phyloP scores from a whole-genome alignment of 2,329 filamentous ascomycete genomes.

The Arachnomyces sp. region DNA sequence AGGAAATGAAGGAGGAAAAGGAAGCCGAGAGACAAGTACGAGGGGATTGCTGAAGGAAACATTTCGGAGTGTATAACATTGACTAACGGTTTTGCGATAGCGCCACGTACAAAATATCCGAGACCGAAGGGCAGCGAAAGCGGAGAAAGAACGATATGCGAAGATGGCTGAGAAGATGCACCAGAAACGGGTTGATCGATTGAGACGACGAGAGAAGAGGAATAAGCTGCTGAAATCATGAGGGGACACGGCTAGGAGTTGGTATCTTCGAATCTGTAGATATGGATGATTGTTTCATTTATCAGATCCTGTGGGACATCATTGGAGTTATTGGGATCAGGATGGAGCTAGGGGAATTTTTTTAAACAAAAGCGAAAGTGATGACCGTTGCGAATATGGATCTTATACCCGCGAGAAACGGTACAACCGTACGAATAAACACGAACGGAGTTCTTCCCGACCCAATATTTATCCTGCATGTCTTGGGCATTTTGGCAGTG shows the following conservation, averaged over 20 bases:
- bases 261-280: background rate
- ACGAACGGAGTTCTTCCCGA: too few relatives aligned
- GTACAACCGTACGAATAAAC: too few relatives aligned
- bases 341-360: too few relatives aligned
- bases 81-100: constrained; percentile 39
- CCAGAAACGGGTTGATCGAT: constrained; percentile 81
- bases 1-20: constrained; percentile 93
- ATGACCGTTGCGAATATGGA: too few relatives aligned
- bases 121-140: constrained; percentile 79
- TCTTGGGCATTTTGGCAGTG: too few relatives aligned
- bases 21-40: constrained; percentile 76
- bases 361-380: too few relatives aligned
- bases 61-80: background rate
- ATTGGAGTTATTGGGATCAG: too few relatives aligned
- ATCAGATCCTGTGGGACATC: too few relatives aligned
- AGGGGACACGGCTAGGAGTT: constrained; percentile 7
- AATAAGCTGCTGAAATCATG: constrained; percentile 47
- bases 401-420: too few relatives aligned
- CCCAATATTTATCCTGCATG: too few relatives aligned
- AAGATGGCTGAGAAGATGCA: constrained; percentile 98
- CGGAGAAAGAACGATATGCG: constrained; percentile 85
- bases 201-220: constrained; percentile 94
- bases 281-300: background rate
- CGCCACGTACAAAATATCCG: constrained; percentile 70
- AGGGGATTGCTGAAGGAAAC: background rate